phyloP scores from a whole-genome alignment of 176 grass and related monocot species.

The Eragrostis curvula region DNA sequence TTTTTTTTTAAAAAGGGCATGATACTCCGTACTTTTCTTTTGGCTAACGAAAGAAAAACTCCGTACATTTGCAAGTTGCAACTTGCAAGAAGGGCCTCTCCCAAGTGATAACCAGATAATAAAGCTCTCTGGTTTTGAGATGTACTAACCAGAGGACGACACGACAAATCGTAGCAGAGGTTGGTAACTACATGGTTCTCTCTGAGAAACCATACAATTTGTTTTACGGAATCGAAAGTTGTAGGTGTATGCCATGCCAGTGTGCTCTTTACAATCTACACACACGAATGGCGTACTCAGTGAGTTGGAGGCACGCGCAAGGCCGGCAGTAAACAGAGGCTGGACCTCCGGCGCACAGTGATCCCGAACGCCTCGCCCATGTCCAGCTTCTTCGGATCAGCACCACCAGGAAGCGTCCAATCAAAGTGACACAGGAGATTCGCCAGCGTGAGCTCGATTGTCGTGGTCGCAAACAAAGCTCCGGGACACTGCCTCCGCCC shows the following conservation, averaged over 20 bases:
- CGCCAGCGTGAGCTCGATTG: conserved; percentile 15
- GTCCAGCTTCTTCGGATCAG: not conserved
- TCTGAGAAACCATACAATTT: not conserved
- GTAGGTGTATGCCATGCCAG: not conserved
- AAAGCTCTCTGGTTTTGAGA: not conserved
- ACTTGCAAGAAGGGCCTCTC: not conserved
- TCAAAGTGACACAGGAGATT: conserved; percentile 36
- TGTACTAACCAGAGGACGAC: not conserved
- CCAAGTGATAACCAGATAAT: not conserved
- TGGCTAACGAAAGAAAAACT: too few relatives aligned
- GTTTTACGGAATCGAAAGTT: too few relatives aligned
- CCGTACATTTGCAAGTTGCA: too few relatives aligned
- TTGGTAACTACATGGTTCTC: not conserved
- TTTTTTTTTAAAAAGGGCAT: too few relatives aligned
- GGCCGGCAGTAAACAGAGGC: not conserved
- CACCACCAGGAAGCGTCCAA: conserved; percentile 27
- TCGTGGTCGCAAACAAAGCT: conserved; percentile 9
- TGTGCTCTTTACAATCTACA: not conserved
- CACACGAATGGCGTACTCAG: not conserved
- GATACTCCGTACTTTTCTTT: too few relatives aligned
- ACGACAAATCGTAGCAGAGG: not conserved
- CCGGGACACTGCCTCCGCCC: conserved; percentile 43
- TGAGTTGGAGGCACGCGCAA: not conserved
- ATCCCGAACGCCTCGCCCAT: conserved; percentile 36
- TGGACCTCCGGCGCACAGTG: not conserved